Evolutionary conservation across 345 rosid species (phyloP).

Genomic region (Sisymbrium altissimum): DNA sequence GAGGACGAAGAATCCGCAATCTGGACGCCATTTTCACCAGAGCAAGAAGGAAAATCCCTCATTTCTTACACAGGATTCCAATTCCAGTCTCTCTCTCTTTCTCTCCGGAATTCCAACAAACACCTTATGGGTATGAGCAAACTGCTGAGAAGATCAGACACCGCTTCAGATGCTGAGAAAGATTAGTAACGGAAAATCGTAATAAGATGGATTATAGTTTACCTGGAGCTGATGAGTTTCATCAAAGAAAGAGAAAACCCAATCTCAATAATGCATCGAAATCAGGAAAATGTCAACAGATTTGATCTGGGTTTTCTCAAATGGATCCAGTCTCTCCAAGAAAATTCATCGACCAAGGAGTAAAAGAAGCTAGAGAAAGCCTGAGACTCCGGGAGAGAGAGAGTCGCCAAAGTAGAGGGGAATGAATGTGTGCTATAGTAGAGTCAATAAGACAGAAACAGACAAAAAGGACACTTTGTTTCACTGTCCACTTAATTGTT

Average conservation of each 20-base stretch:
- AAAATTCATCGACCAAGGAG: constrained; percentile 6
- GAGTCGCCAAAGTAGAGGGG: constrained; percentile 19
- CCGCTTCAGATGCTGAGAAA: no score
- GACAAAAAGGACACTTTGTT: constrained; percentile 32
- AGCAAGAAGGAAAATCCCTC: constrained; percentile 97
- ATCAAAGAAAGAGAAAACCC: constrained; percentile 23
- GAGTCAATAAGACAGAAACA: constrained; percentile 20
- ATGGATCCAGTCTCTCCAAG: constrained; percentile 1
- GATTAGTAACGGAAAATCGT: not conserved
- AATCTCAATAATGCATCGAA: constrained; percentile 19
- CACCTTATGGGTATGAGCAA: constrained; percentile 17
- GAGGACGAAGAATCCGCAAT: constrained; percentile 78
- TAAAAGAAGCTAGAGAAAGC: constrained; percentile 12
- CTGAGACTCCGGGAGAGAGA: constrained; percentile 20
- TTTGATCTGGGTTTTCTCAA: constrained; percentile 21
- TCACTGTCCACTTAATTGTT: constrained; percentile 11
- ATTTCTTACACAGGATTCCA: constrained; percentile 35
- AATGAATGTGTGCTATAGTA: constrained; percentile 25
- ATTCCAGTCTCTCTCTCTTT: constrained; percentile 10
- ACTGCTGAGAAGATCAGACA: not conserved
- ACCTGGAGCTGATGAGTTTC: constrained; percentile 20
- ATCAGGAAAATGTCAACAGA: constrained; percentile 12
- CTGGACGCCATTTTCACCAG: constrained; percentile 90
- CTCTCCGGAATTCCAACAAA: constrained; percentile 35
- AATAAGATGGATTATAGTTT: not conserved